Evolutionary conservation across 306 rosid species (phyloP), one percentile per base, ranked within the genome.

Genomic region (Castanea sativa): DNA sequence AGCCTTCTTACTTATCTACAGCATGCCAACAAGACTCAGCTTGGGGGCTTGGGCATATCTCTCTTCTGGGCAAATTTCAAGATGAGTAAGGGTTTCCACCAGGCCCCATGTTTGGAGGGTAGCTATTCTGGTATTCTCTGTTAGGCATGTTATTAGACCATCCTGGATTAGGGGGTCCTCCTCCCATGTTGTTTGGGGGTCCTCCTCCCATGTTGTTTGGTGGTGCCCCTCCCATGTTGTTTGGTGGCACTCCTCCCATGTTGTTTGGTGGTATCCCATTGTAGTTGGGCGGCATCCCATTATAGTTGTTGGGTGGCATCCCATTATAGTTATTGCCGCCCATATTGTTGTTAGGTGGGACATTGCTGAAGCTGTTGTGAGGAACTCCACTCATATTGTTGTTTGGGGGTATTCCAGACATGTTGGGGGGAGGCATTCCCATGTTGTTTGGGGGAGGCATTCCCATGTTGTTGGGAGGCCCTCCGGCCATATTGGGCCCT

Each of bases 121-220:
- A 79, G 75, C 87, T 80, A 79, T 33, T 61, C 81, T 83, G 86
- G 70, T 82, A 64, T 6, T 80, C 87, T 71, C 82, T 78, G 49
- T 69, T 83, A 29, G 90, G 85, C 78, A 76, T 73, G 81, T 83
- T 78, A 61, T 70, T 78, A 16, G 88, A 75, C 97, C 95, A 89
- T 56, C 88, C 90, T 25, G 83, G 86, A 72, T 67, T 81, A 20
- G 86, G 87, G 21, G 76, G 79, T 73, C 67, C 72, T 45, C 87
- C 87, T 71, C 85, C 89, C 23, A 49, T 33, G 82, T 74, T 86
- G 82, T 85, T 87, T 2, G 76, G 78, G 0, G 84, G 81, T 12
- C 11, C 27, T 32, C 69, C 27, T 63, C 69, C 69, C 30, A 23
- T n/a, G 25, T 35, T 29, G 35, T 64, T 64, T 11, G 55, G 73